phyloP scores from a whole-genome alignment of 495 filamentous ascomycete genomes.

The Aspergillus diversus region DNA sequence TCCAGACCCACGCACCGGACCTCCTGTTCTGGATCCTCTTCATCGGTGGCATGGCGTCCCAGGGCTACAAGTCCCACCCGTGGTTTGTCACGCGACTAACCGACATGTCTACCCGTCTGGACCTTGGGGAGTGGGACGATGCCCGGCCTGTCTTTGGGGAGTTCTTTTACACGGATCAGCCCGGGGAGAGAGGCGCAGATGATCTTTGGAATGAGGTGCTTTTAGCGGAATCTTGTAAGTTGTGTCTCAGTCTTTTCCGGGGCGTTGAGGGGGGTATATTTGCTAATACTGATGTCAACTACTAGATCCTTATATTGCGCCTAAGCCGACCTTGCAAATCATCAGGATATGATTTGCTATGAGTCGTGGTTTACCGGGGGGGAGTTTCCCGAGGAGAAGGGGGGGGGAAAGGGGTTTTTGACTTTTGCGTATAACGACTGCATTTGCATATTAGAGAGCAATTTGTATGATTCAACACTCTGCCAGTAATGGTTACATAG shows the following conservation, averaged over 20 bases:
- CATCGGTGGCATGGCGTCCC: slow-evolving; percentile 5
- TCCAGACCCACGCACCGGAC: neutral
- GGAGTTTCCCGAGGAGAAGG: too few relatives aligned
- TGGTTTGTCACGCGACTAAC: slow-evolving; percentile 3
- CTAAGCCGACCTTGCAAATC: neutral
- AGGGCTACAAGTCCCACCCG: neutral
- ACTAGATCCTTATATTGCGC: neutral
- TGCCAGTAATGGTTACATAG: too few relatives aligned
- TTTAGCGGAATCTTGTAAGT: neutral
- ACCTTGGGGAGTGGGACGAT: neutral
- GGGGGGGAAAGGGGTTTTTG: too few relatives aligned
- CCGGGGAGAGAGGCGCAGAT: slow-evolving; percentile 1
- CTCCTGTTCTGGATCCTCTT: slow-evolving; percentile 2
- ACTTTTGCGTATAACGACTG: too few relatives aligned
- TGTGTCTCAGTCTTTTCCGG: too few relatives aligned
- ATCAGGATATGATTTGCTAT: neutral
- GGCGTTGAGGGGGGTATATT: too few relatives aligned
- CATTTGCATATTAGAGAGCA: too few relatives aligned
- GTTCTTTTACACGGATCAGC: slow-evolving; percentile 5
- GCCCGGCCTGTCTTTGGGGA: neutral
- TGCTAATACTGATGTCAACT: too few relatives aligned
- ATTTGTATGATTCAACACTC: too few relatives aligned
- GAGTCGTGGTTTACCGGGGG: neutral
- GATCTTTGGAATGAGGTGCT: slow-evolving; percentile 9
- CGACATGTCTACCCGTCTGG: neutral